A percentile compares a stretch with the other conserved stretches of the same genome.
Conservation (phyloP, 805 yeast species). For the Yarrowia sp. region DNA sequence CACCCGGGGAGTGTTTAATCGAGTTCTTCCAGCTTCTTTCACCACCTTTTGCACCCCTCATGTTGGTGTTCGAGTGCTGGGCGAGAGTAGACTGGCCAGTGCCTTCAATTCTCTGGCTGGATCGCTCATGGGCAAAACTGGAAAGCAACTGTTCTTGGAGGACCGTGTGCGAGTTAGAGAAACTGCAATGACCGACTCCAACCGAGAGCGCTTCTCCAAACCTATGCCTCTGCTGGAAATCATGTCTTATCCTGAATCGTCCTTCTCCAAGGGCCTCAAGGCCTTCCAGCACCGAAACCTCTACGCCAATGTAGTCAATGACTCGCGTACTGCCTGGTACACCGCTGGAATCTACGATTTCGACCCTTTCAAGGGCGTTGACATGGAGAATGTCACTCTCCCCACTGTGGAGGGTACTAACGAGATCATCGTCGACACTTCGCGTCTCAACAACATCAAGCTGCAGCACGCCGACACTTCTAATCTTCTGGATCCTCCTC, state of each 20-base stretch:
- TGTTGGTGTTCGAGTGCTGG: conserved; percentile 60
- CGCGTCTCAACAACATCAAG: conserved; percentile 14
- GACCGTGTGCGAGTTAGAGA: conserved; percentile 23
- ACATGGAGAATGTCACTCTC: conserved; percentile 10
- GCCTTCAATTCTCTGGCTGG: conserved; percentile 66
- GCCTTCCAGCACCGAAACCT: conserved; percentile 52
- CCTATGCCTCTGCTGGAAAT: conserved; percentile 54
- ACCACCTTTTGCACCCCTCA: conserved; percentile 69
- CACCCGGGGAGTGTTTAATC: conserved; percentile 50
- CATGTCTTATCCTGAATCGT: conserved; percentile 62
- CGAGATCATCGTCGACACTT: conserved; percentile 15
- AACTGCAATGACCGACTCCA: conserved; percentile 28
- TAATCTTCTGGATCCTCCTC: not conserved
- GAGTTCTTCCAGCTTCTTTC: conserved; percentile 54
- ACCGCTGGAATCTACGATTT: conserved; percentile 48
- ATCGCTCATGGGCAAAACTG: conserved; percentile 62
- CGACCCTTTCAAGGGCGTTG: conserved; percentile 18
- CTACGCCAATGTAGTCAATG: conserved; percentile 76
- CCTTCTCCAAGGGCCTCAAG: conserved; percentile 55
- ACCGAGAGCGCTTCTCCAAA: conserved; percentile 26
- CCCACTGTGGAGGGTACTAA: not conserved
- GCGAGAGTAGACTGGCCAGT: conserved; percentile 47
- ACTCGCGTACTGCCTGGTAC: conserved; percentile 79
- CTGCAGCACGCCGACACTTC: conserved; percentile 1
- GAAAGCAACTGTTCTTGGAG: conserved; percentile 64